Evolutionary conservation across 345 rosid genomes (phyloP).

Genomic region (Schrenkiella parvula): DNA sequence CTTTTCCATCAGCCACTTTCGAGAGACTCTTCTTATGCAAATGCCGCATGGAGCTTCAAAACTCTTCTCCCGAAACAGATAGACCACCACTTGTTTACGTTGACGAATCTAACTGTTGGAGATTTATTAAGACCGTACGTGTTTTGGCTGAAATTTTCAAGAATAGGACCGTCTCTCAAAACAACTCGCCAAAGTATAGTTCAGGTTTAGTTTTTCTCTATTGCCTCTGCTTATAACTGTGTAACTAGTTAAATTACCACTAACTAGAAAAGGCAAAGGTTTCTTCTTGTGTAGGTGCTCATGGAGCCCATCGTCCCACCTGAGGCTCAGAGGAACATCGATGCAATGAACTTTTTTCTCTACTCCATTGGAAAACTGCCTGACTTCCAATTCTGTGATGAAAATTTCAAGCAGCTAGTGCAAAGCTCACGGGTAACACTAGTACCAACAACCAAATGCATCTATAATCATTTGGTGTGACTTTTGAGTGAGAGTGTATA

Average conservation of each 20-base stretch:
- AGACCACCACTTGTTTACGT: neutral
- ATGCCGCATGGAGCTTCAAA: slow-evolving; percentile 13
- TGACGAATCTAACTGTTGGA: neutral
- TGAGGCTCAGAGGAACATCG: slow-evolving; percentile 10
- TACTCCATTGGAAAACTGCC: neutral
- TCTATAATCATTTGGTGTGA: neutral
- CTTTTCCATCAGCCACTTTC: slow-evolving; percentile 11
- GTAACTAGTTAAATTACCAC: no score
- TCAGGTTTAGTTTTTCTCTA: slow-evolving; percentile 3
- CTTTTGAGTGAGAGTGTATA: no score
- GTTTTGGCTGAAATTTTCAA: slow-evolving; percentile 11
- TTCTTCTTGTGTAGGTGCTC: slow-evolving; percentile 21
- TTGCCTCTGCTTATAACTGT: neutral
- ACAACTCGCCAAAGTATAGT: neutral
- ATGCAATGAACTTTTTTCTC: slow-evolving; percentile 12
- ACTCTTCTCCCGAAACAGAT: neutral
- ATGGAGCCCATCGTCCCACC: slow-evolving; percentile 25
- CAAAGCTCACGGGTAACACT: slow-evolving; percentile 1
- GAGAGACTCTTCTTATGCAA: neutral
- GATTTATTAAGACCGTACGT: slow-evolving; percentile 15
- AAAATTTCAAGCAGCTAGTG: neutral
- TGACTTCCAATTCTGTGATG: slow-evolving; percentile 9
- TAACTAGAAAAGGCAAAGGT: no score
- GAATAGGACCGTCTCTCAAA: neutral
- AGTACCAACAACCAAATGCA: neutral